A percentile compares a stretch with the other conserved stretches of the same genome.
These are phyloP conservation scores for Seminavis robusta DNA, from an alignment of 108 stramenopile species.

Conservation along the genomic window DNA sequence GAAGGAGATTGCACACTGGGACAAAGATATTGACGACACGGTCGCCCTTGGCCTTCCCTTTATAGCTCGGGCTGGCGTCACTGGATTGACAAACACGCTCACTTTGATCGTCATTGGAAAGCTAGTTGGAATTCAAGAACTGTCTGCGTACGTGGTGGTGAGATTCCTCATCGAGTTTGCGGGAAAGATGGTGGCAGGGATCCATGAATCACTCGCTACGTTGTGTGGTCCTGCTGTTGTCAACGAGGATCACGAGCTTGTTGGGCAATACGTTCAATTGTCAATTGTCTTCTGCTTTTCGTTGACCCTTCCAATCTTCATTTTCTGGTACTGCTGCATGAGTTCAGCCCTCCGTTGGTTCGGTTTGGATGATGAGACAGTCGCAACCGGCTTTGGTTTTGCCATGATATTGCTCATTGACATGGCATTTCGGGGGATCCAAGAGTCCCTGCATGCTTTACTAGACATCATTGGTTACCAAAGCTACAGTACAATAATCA, in stretches of 20 bases:
- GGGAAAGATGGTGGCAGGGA: neutral
- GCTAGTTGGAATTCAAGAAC: neutral
- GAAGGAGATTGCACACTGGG: too few relatives aligned
- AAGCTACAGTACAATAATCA: slow-evolving; percentile 29
- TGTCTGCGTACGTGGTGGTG: slow-evolving; percentile 3
- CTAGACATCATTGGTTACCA: slow-evolving; percentile 50
- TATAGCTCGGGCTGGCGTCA: too few relatives aligned
- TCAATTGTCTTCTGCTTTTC: slow-evolving; percentile 33
- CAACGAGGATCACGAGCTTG: slow-evolving; percentile 42
- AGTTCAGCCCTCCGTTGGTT: slow-evolving; percentile 28
- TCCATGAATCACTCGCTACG: neutral
- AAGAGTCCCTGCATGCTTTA: slow-evolving; percentile 29
- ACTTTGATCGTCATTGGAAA: too few relatives aligned
- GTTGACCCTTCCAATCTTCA: slow-evolving; percentile 17
- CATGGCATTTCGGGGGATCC: slow-evolving; percentile 18
- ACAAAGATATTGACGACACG: too few relatives aligned
- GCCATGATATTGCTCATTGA: neutral
- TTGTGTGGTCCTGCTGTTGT: slow-evolving; percentile 45
- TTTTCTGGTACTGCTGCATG: slow-evolving; percentile 35
- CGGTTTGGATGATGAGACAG: slow-evolving; percentile 5
- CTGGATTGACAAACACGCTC: too few relatives aligned
- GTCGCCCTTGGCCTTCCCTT: too few relatives aligned
- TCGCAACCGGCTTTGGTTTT: slow-evolving; percentile 4
- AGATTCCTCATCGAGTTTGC: neutral
- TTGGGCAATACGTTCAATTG: slow-evolving; percentile 58